phyloP scores from a whole-genome alignment of 2,329 filamentous ascomycete genomes.

The Colletotrichum sp. region DNA sequence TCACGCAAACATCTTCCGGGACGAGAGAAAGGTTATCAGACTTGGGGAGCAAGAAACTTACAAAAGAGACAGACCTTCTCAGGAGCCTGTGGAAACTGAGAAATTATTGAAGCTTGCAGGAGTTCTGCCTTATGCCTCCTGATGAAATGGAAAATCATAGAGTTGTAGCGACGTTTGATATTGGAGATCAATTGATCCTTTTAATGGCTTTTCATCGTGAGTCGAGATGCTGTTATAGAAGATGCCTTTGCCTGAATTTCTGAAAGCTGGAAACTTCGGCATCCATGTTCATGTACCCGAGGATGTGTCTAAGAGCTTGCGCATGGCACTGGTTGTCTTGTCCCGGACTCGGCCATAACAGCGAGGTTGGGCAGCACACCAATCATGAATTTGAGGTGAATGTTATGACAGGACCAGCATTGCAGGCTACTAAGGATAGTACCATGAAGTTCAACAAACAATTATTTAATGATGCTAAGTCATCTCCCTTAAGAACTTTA shows the following conservation, averaged over 20 bases:
- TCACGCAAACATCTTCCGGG: neutral
- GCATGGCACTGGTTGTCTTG: neutral
- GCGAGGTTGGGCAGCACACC: neutral
- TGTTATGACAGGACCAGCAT: too few relatives aligned
- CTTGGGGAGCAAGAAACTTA: neutral
- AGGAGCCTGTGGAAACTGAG: neutral
- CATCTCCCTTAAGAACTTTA: neutral
- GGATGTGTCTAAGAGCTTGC: neutral
- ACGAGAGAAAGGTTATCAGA: neutral
- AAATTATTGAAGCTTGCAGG: neutral
- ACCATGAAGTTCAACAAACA: neutral
- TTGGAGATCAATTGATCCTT: neutral
- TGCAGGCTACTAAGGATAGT: neutral
- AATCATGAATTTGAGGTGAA: neutral
- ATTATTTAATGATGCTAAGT: neutral
- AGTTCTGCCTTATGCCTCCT: neutral
- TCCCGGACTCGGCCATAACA: neutral
- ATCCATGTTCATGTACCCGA: neutral
- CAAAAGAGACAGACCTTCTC: neutral
- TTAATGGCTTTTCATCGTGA: neutral
- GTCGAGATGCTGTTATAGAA: accelerated
- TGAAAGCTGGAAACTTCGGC: neutral
- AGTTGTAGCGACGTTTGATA: neutral
- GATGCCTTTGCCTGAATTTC: accelerated
- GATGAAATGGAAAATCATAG: accelerated